Percentiles rank a stretch among this genome's conserved stretches.
These are phyloP conservation scores for Ceratocystis smalleyi DNA, from an alignment of 2,329 filamentous ascomycete species.

Conservation along the genomic window DNA sequence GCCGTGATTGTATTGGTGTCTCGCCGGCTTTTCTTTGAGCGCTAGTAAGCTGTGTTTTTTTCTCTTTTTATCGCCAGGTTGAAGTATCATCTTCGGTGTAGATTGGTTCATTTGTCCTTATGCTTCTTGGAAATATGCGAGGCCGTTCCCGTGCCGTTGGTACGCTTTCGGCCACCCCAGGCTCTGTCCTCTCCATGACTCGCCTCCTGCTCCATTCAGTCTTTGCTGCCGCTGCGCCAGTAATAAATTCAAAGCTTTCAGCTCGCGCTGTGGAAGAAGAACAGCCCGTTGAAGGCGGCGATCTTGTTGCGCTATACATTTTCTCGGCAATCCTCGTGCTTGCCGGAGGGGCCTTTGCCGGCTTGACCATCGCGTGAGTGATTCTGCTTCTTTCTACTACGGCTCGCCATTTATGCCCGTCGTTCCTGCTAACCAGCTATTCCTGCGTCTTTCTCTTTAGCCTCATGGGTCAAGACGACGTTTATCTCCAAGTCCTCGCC, in stretches of 20 bases:
- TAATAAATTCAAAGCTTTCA: conserved; percentile 20
- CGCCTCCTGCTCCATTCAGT: conserved; percentile 15
- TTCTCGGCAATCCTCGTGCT: conserved; percentile 70
- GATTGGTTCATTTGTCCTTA: neutral
- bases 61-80: neutral
- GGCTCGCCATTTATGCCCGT: neutral
- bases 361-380: conserved; percentile 70
- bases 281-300: conserved; percentile 42
- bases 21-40: neutral
- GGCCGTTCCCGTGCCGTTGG: conserved; percentile 10
- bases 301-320: conserved; percentile 66
- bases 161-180: conserved; percentile 9
- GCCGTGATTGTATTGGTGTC: neutral
- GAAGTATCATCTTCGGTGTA: too few species aligned
- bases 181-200: conserved; percentile 10
- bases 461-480: conserved; percentile 67
- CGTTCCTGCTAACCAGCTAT: neutral
- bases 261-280: conserved; percentile 27
- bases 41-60: neutral
- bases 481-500: conserved; percentile 89
- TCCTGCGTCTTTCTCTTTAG: conserved; percentile 18
- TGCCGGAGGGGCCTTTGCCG: conserved; percentile 82
- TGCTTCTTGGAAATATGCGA: conserved; percentile 7
- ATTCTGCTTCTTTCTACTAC: neutral
- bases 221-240: conserved; percentile 34